phyloP scores from a whole-genome alignment of 371 early-diverging fungal species.

The Mucor velutinosus region DNA sequence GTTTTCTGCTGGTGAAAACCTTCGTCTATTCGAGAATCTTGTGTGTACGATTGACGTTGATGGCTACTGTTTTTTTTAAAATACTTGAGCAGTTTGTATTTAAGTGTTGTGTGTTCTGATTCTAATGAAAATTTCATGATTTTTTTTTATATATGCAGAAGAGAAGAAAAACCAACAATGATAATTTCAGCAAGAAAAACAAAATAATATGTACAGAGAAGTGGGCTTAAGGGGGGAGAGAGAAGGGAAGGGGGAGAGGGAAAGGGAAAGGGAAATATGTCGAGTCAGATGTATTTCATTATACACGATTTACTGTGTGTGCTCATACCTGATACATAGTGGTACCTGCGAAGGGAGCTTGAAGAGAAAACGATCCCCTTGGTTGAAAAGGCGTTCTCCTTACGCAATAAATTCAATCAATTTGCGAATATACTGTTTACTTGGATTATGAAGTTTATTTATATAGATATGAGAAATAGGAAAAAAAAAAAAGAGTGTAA shows the following conservation, averaged over 20 bases:
- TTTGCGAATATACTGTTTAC: not conserved
- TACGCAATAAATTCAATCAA: not conserved
- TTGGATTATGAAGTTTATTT: not conserved
- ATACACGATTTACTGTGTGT: not conserved
- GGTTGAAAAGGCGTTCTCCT: not conserved
- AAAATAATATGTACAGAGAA: not conserved
- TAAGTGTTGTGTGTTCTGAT: not conserved
- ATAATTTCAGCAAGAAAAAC: not conserved
- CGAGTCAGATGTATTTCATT: not conserved
- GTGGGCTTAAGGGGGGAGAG: not conserved
- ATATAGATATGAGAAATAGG: not conserved
- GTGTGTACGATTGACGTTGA: constrained; percentile 3
- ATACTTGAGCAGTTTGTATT: constrained; percentile 10
- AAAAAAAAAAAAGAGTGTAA: not conserved
- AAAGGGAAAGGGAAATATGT: not conserved
- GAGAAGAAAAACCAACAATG: not conserved
- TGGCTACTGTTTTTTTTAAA: constrained; percentile 7
- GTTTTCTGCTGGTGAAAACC: constrained; percentile 19
- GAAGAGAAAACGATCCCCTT: not conserved
- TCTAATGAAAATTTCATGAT: constrained; percentile 3
- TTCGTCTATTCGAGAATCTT: constrained; percentile 20
- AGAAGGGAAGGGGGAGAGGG: not conserved
- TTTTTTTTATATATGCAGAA: not conserved
- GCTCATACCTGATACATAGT: not conserved
- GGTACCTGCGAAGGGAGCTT: not conserved